Evolutionary conservation across 2,329 filamentous ascomycete genomes (phyloP).

Genomic region (Venturia nashicola): DNA sequence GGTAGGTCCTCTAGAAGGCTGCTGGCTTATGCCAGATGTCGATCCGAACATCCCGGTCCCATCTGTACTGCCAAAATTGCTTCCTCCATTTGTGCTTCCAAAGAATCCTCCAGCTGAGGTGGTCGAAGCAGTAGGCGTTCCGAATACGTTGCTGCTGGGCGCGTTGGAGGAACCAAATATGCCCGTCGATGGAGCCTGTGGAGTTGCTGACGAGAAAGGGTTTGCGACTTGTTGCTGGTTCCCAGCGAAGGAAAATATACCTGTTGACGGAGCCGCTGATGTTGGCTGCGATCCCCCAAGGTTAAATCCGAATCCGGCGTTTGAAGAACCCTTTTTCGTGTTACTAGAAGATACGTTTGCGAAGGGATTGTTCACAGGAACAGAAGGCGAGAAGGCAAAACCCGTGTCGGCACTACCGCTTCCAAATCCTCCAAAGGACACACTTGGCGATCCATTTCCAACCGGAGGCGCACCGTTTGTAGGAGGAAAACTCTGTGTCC

Average conservation of each 20-base stretch:
- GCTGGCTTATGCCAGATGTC: neutral
- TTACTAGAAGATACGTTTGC: neutral
- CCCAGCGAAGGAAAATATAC: slow-evolving; percentile 5
- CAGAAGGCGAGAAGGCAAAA: slow-evolving; percentile 4
- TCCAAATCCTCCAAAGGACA: slow-evolving; percentile 8
- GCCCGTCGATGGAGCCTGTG: slow-evolving; percentile 4
- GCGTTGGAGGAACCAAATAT: slow-evolving; percentile 1
- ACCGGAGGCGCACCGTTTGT: slow-evolving; percentile 3
- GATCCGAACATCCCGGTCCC: neutral
- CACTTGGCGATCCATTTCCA: slow-evolving; percentile 1
- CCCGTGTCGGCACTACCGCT: neutral
- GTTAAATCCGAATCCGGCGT: slow-evolving; percentile 3
- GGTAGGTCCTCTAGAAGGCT: neutral
- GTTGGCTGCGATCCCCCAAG: slow-evolving; percentile 3
- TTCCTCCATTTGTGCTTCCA: neutral
- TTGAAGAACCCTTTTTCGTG: neutral
- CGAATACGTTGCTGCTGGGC: slow-evolving; percentile 3
- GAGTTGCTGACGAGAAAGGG: neutral
- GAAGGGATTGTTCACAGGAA: slow-evolving; percentile 8
- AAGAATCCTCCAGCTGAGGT: neutral
- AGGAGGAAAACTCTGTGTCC: slow-evolving; percentile 8
- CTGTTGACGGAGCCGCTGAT: neutral
- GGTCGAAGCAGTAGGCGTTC: neutral
- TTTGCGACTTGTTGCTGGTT: neutral
- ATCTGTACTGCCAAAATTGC: slow-evolving; percentile 4